phyloP scores from a whole-genome alignment of 768 basidiomycete genomes.

The Tylopilus vinaceipallidus region DNA sequence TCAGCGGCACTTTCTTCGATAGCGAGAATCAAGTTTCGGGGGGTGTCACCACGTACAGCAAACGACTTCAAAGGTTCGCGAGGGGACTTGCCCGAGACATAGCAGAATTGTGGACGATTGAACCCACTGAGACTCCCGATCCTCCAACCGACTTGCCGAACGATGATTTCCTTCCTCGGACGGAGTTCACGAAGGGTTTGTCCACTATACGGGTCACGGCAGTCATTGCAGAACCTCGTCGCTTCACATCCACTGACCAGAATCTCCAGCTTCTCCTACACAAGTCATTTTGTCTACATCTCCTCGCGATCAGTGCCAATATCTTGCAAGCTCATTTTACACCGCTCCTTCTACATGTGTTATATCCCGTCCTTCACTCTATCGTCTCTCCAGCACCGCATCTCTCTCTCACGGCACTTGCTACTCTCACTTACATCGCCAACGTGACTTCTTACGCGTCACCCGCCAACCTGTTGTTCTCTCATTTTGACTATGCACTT shows the following conservation, averaged over 20 bases:
- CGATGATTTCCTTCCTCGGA: slow-evolving; percentile 39
- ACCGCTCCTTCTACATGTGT: slow-evolving; percentile 66
- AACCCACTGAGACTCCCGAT: slow-evolving; percentile 31
- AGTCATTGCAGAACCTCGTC: slow-evolving; percentile 41
- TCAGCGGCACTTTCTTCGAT: slow-evolving; percentile 47
- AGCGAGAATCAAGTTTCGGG: slow-evolving; percentile 12
- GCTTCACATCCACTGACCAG: slow-evolving; percentile 25
- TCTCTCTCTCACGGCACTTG: slow-evolving; percentile 73
- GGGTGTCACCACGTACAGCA: slow-evolving; percentile 31
- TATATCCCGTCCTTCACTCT: slow-evolving; percentile 88
- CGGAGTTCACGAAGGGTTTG: slow-evolving; percentile 70
- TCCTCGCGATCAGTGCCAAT: slow-evolving; percentile 68
- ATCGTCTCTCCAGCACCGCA: slow-evolving; percentile 69
- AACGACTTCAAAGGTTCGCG: slow-evolving; percentile 60
- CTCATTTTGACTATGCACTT: slow-evolving; percentile 96
- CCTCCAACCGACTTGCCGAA: slow-evolving; percentile 10
- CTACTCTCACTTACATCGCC: slow-evolving; percentile 69
- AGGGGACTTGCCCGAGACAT: slow-evolving; percentile 61
- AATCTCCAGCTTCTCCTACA: slow-evolving; percentile 64
- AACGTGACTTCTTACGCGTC: slow-evolving; percentile 85
- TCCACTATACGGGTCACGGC: slow-evolving; percentile 58
- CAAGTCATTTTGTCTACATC: slow-evolving; percentile 64
- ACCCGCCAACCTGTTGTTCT: slow-evolving; percentile 80
- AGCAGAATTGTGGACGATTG: slow-evolving; percentile 69
- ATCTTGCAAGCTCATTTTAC: slow-evolving; percentile 72